These are phyloP conservation scores for Chlorella sp. DNA, from an alignment of 139 green algal species.

Conservation along the genomic window DNA sequence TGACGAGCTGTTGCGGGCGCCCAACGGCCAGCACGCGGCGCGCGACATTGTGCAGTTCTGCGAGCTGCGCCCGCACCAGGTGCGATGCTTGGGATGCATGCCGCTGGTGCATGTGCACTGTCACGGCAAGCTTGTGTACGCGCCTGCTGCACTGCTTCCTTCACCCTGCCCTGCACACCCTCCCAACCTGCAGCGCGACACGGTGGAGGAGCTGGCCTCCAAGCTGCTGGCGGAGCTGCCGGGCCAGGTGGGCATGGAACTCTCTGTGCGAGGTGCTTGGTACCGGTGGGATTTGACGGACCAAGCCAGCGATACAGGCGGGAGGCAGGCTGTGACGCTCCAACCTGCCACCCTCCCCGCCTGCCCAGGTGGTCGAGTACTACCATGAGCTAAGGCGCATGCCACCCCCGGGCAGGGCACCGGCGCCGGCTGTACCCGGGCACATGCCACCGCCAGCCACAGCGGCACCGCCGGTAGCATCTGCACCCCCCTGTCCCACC, in stretches of 20 bases:
- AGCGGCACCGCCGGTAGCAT: neutral
- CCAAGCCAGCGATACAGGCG: too few relatives aligned
- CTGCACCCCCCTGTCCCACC: too few relatives aligned
- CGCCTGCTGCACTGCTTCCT: too few relatives aligned
- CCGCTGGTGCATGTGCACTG: too few relatives aligned
- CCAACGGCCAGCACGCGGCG: conserved; percentile 23
- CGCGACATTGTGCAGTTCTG: conserved; percentile 74
- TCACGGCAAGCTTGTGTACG: too few relatives aligned
- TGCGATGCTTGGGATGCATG: too few relatives aligned
- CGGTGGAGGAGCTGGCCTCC: conserved; percentile 38
- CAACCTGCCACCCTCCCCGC: too few relatives aligned
- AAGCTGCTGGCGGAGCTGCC: conserved; percentile 67
- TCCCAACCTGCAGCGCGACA: conserved; percentile 12
- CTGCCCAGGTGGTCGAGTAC: conserved; percentile 30
- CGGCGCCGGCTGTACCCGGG: neutral
- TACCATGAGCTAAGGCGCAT: conserved; percentile 21
- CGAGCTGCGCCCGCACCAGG: neutral
- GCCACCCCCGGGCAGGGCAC: neutral
- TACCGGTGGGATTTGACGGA: too few relatives aligned
- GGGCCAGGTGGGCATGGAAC: conserved; percentile 3
- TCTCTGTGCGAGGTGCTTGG: too few relatives aligned
- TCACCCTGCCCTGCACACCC: neutral
- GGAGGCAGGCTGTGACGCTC: too few relatives aligned
- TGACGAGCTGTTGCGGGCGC: neutral
- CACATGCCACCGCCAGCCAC: neutral